Conservation (phyloP, 2,329 filamentous ascomycete genomes). For the Sporothrix pseudoabietina region DNA sequence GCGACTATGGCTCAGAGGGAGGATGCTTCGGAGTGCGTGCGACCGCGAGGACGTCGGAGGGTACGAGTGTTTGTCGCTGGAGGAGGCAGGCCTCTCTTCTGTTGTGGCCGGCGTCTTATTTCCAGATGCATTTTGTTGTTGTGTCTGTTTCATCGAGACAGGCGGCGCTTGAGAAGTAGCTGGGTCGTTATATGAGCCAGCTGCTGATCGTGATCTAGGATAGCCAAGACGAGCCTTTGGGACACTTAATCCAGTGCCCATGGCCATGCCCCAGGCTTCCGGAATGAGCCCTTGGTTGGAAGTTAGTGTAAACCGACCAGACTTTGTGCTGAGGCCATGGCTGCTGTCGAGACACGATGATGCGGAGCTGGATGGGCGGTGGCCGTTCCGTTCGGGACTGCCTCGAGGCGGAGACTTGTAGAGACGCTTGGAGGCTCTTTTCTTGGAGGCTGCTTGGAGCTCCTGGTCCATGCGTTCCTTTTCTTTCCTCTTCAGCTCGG, state of each 20-base stretch:
- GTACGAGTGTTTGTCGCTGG: slow-evolving; percentile 32
- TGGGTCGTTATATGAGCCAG: not conserved
- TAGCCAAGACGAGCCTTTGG: not conserved
- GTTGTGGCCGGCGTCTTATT: not conserved
- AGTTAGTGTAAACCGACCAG: not conserved
- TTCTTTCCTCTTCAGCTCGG: slow-evolving; percentile 47
- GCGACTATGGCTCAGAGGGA: slow-evolving; percentile 30
- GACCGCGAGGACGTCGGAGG: slow-evolving; percentile 42
- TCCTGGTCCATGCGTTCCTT: slow-evolving; percentile 41
- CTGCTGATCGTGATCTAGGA: not conserved
- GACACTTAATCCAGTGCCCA: slow-evolving; percentile 18
- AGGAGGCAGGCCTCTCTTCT: not conserved
- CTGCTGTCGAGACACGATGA: slow-evolving; percentile 8
- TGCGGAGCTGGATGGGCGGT: slow-evolving; percentile 23
- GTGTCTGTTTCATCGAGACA: not conserved
- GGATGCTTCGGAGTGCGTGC: slow-evolving; percentile 38
- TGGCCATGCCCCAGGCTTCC: slow-evolving; percentile 20
- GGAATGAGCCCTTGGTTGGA: slow-evolving; percentile 19
- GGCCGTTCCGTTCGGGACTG: slow-evolving; percentile 34
- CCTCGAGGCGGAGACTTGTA: slow-evolving; percentile 44
- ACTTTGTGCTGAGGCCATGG: slow-evolving; percentile 19
- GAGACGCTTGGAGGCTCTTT: slow-evolving; percentile 41
- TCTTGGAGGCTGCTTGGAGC: slow-evolving; percentile 31
- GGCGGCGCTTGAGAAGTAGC: not conserved
- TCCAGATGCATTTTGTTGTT: not conserved